phyloP scores from a whole-genome alignment of 2,329 filamentous ascomycete species.

The Arthrobotrys sphaeroides region DNA sequence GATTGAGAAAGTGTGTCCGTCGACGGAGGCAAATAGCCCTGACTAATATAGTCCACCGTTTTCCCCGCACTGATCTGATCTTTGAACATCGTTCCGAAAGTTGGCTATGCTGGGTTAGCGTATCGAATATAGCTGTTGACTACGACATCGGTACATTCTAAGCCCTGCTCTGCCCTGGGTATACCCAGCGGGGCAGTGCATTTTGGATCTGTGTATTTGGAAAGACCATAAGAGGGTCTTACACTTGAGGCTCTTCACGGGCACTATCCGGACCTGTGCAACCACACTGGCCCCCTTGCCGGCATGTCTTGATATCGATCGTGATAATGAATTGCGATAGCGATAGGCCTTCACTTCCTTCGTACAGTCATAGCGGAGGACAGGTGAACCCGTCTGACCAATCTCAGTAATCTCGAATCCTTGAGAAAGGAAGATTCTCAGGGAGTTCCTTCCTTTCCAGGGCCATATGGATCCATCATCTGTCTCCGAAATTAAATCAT shows the following conservation, averaged over 20 bases:
- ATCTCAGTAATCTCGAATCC: background rate
- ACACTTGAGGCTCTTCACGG: slow-evolving; percentile 24
- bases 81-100: background rate
- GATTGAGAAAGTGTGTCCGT: background rate
- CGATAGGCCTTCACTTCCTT: slow-evolving; percentile 17
- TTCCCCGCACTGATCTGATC: background rate
- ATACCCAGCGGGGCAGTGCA: background rate
- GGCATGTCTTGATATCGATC: no score
- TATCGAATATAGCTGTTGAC: background rate
- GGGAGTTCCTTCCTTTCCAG: background rate
- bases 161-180: slow-evolving; percentile 19
- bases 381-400: slow-evolving; percentile 4
- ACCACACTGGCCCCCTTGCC: slow-evolving; percentile 5
- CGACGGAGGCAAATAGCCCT: background rate
- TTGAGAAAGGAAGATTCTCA: background rate
- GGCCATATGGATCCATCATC: background rate
- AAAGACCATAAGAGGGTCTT: slow-evolving; percentile 13
- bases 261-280: slow-evolving; percentile 7
- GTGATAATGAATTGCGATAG: slow-evolving; percentile 22
- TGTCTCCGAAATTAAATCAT: background rate
- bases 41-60: background rate
- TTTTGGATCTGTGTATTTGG: slow-evolving; percentile 10
- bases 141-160: background rate
- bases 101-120: background rate
- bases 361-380: background rate